Conservation (phyloP, 225 moss, liverwort and hornwort species). For the Lunularia cruciata region DNA sequence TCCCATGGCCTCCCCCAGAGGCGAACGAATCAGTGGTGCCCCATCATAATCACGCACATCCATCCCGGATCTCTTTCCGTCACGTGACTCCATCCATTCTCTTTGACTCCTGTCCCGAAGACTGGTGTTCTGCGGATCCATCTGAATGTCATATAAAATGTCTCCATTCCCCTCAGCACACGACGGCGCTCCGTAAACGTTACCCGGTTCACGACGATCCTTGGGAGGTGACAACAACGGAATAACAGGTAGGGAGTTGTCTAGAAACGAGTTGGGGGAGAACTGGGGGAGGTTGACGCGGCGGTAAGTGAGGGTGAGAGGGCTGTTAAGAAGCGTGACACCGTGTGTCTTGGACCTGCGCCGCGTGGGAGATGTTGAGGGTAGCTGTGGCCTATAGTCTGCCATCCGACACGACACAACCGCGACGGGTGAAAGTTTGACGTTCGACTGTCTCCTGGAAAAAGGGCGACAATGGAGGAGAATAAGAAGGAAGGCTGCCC, state of each 20-base stretch:
- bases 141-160: neutral
- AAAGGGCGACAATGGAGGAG: conserved; percentile 25
- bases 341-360: conserved; percentile 7
- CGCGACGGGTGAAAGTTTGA: neutral
- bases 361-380: neutral
- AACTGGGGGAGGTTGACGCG: neutral
- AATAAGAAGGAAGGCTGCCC: conserved; percentile 16
- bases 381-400: conserved; percentile 6
- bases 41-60: conserved; percentile 10
- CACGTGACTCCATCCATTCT: conserved; percentile 8
- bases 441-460: conserved; percentile 5
- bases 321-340: conserved; percentile 4
- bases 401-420: conserved; percentile 20
- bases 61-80: conserved; percentile 2
- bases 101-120: neutral
- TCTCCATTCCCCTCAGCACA: neutral
- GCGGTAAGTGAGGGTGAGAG: neutral
- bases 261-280: too few species aligned
- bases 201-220: too few species aligned
- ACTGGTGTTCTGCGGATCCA: neutral
- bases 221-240: too few species aligned
- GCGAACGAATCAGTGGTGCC: too few species aligned
- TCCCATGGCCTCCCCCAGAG: too few species aligned
- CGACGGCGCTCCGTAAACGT: neutral
- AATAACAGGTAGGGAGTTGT: too few species aligned